Percentiles rank a stretch among this genome's conserved stretches.
phyloP scores from a whole-genome alignment of 2,329 filamentous ascomycete genomes.

The Fusarium sp. region DNA sequence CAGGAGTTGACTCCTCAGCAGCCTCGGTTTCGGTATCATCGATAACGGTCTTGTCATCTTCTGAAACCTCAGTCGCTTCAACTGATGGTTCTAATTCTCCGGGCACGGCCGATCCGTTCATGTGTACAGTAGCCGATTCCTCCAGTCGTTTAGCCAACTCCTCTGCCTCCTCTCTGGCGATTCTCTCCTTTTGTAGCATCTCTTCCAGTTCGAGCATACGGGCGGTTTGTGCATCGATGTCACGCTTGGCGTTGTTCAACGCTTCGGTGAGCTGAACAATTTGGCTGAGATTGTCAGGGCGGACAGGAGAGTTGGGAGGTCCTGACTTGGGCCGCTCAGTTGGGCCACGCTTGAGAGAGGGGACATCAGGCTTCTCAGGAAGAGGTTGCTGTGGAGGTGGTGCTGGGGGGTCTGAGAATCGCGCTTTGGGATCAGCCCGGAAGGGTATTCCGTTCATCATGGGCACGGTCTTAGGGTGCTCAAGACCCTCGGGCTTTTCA shows the following conservation, averaged over 20 bases:
- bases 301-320: conserved; percentile 67
- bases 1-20: conserved; percentile 49
- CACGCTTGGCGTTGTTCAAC: conserved; percentile 83
- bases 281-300: conserved; percentile 73
- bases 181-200: conserved; percentile 79
- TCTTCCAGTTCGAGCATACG: conserved; percentile 83
- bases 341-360: conserved; percentile 77
- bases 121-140: conserved; percentile 58
- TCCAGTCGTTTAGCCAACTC: conserved; percentile 79
- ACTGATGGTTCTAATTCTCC: conserved; percentile 36
- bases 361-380: conserved; percentile 88
- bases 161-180: conserved; percentile 85
- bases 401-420: conserved; percentile 92
- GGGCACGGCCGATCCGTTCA: conserved; percentile 45
- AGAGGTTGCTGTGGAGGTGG: conserved; percentile 93
- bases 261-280: conserved; percentile 88
- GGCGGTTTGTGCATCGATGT: conserved; percentile 84
- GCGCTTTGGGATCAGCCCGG: conserved; percentile 80
- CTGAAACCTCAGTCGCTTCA: conserved; percentile 23
- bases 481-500: conserved; percentile 62
- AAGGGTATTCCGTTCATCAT: conserved; percentile 66
- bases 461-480: conserved; percentile 59
- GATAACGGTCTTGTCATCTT: conserved; percentile 30
- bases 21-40: conserved; percentile 44
- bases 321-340: conserved; percentile 77